Evolutionary conservation across 176 grass and related monocot genomes (phyloP), one percentile per base, ranked within the genome.

Genomic region (Triticum turgidum): DNA sequence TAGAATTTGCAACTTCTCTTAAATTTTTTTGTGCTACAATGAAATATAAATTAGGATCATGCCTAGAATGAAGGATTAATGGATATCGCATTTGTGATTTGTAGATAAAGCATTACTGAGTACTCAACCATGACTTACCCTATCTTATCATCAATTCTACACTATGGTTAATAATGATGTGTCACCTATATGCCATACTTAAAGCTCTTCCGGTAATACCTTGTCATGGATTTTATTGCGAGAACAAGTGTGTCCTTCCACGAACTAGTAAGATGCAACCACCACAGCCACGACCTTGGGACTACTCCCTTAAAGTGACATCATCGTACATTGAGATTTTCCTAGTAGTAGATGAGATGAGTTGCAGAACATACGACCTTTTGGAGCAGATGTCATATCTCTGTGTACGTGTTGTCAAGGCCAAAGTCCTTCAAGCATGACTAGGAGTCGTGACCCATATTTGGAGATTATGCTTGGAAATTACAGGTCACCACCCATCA

Each of bases 301-400:
- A 11, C 9, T 44, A 44, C 42, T 11, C 42, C 10, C 10, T 44
- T 3, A 44, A 11, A 44, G 42, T 3, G 2, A 44, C 42, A 44
- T 44, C 10, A 44, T 44, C 42, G 0, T 3, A 44, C 42, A 11
- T 44, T 11, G 42, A 10, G 42, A 10, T 44, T 44, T 11, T 44
- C 10, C 42, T 44, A 11, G 42, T 11, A 72, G 86, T 69, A 8
- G 89, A 76, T 21, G 88, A 94, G 47, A 92, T 87, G 69, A 78
- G 80, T 5, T 84, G 67, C 13, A 90, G 72, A 73, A 88, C 82
- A 21, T 90, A 84, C 88, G 85, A 94, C 54, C 85, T 92, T 13
- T 79, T 92, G 3, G 82, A 94, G 78, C 66, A 94, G 45, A 90
- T 90, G 87, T 82, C 2, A 2, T 11, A 44, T 44, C 10, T 44